phyloP scores from a whole-genome alignment of 1,139 yeast species.

The Geotrichum aggregatum region DNA sequence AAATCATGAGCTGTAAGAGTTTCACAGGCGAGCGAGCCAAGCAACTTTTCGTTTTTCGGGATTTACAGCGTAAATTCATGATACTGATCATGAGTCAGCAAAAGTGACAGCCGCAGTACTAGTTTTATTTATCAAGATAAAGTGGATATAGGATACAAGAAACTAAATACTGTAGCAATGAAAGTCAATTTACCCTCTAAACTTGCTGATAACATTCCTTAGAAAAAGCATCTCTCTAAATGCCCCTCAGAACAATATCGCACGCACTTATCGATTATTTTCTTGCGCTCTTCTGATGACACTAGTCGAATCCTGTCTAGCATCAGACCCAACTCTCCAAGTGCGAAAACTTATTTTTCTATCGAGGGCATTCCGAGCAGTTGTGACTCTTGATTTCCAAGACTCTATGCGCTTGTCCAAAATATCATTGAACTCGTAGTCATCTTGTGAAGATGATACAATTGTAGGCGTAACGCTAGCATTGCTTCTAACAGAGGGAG shows the following conservation, averaged over 20 bases:
- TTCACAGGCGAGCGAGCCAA: not conserved
- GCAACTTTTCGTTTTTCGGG: no score
- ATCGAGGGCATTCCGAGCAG: slow-evolving; percentile 38
- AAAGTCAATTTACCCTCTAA: no score
- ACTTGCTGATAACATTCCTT: no score
- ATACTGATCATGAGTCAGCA: no score
- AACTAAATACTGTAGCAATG: no score
- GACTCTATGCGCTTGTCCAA: slow-evolving; percentile 43
- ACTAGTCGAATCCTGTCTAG: slow-evolving; percentile 28
- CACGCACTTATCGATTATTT: not conserved
- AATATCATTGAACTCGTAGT: slow-evolving; percentile 28
- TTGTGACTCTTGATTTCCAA: slow-evolving; percentile 44
- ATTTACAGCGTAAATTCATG: no score
- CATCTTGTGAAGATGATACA: slow-evolving; percentile 33
- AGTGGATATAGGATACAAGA: no score
- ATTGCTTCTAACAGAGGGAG: slow-evolving; percentile 16
- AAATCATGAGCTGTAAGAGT: not conserved
- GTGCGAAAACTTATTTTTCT: slow-evolving; percentile 32
- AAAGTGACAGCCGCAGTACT: no score
- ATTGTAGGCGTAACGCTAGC: slow-evolving; percentile 15
- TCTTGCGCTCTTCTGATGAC: not conserved
- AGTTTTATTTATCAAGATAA: no score
- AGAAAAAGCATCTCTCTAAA: not conserved
- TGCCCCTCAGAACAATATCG: not conserved
- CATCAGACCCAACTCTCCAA: slow-evolving; percentile 40